These are phyloP conservation scores for Orbilia blumenaviensis DNA, from an alignment of 2,329 filamentous ascomycete genomes.

Conservation along the genomic window DNA sequence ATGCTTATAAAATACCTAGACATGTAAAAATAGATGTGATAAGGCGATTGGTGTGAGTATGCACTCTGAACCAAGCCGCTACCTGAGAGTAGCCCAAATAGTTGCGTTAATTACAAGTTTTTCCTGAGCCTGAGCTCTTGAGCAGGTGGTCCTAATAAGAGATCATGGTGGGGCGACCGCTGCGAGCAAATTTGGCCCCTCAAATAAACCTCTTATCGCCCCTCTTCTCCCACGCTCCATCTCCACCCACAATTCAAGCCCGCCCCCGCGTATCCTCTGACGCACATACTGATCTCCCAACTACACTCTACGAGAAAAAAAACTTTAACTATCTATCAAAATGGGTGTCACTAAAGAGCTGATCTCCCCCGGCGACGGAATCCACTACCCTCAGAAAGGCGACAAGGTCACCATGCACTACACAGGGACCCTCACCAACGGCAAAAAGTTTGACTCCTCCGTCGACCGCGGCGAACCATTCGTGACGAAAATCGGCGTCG, in stretches of 20 bases:
- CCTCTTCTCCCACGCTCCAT: not conserved
- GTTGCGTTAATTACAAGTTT: too few species aligned
- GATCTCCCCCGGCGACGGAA: slow-evolving; percentile 67
- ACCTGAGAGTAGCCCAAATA: too few species aligned
- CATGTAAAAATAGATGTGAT: too few species aligned
- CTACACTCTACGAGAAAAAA: not conserved
- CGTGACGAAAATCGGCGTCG: slow-evolving; percentile 78
- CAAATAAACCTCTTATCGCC: slow-evolving; percentile 8
- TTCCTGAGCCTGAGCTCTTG: too few species aligned
- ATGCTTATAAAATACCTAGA: too few species aligned
- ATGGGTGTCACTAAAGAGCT: slow-evolving; percentile 80
- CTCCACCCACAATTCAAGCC: slow-evolving; percentile 1
- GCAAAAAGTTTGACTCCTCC: slow-evolving; percentile 85
- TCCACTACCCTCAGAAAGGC: slow-evolving; percentile 70
- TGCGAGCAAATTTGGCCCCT: not conserved
- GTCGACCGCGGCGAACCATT: slow-evolving; percentile 77
- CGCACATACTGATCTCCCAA: not conserved
- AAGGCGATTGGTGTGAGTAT: too few species aligned
- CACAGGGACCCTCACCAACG: slow-evolving; percentile 86
- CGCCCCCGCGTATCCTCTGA: not conserved
- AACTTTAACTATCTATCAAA: slow-evolving; percentile 33
- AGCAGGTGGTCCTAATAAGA: too few species aligned
- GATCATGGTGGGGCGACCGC: not conserved
- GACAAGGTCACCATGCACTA: slow-evolving; percentile 88
- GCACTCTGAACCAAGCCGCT: too few species aligned